Evolutionary conservation across 2,329 filamentous ascomycete species (phyloP), one percentile per base, ranked within the genome.

Genomic region (Elsinoe perseae): DNA sequence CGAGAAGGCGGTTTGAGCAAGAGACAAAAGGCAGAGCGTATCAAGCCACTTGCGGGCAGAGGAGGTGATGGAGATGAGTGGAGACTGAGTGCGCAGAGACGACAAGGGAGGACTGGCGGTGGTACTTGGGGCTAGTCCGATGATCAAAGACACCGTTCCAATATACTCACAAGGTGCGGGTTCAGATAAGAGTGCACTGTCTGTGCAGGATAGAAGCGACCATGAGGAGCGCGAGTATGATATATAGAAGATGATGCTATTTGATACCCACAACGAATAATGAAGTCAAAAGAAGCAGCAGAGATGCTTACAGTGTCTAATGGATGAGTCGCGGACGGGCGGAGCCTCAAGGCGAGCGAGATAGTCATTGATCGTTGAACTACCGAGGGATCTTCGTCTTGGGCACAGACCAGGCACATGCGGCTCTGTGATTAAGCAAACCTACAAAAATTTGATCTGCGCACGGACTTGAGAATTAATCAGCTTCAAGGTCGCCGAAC

Each of bases 21-120:
- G 79, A 77, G 93, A 66, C 93, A 95, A 81, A 86, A 89, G 77
- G 89, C 89, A 0, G 93, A 98, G 78, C 80, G 92, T 57, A 97
- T 98, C 56, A 89, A 95, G 76, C 93, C 93, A 42, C 72, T 98
- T 72, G 90, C 96, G 70, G 96, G 96, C 69, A 87, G 91, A 68
- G 96, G 89, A 73, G 86, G 85, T 2, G 86, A 85, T 2, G 91
- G 95, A 68, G 92, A 98, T 68, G 93, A 97, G 69, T 98, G 93
- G 93, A 80, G 93, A 61, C 73, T 98, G 59, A 91, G 85, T 64
- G 87, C 92, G 10, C 93, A 98, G 77, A 83, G 84, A 66, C 86
- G 85, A 68, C 86, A 86, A 50, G 92, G 91, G 3, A 80, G 92
- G 62, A 86, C 88, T 58, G 93, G 89, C 50, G 92, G 92, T 65